These are phyloP conservation scores for Tilletia caries DNA, from an alignment of 1,284 basidiomycete genomes.

Conservation along the genomic window DNA sequence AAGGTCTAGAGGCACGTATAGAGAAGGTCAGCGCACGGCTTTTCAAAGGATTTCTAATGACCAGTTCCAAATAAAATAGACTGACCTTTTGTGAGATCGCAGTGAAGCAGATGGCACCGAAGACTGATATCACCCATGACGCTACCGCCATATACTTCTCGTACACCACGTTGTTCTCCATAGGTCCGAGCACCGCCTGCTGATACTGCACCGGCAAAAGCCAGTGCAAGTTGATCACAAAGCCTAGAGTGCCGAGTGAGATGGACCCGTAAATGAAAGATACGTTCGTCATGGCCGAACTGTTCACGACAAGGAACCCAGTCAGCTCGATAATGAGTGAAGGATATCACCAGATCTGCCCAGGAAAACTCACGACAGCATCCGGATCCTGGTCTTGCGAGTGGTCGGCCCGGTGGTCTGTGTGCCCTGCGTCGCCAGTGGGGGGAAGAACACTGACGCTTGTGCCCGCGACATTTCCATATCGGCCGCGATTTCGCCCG, in stretches of 20 bases:
- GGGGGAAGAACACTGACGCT: constrained; percentile 5
- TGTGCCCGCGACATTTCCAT: constrained; percentile 5
- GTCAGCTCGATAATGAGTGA: too few species aligned
- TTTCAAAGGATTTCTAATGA: not conserved
- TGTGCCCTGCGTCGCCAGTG: not conserved
- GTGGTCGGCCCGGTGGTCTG: not conserved
- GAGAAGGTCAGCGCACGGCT: not conserved
- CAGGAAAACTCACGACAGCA: not conserved
- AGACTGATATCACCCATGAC: not conserved
- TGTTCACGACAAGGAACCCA: not conserved
- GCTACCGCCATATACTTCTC: constrained; percentile 6
- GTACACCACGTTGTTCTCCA: not conserved
- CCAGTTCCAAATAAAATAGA: not conserved
- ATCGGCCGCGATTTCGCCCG: not conserved
- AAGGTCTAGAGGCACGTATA: not conserved
- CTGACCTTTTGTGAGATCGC: constrained; percentile 10
- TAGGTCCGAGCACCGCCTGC: not conserved
- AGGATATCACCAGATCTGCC: too few species aligned
- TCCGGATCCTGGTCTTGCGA: not conserved
- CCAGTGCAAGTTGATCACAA: constrained; percentile 6
- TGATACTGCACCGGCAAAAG: not conserved
- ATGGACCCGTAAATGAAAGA: constrained; percentile 1
- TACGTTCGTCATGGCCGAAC: constrained; percentile 8
- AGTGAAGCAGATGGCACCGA: not conserved
- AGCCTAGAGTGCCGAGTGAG: not conserved